A percentile compares a stretch with the other conserved stretches of the same genome.
Evolutionary conservation across 2,329 filamentous ascomycete species (phyloP).

Genomic region (Hymenoscyphus salicellus): DNA sequence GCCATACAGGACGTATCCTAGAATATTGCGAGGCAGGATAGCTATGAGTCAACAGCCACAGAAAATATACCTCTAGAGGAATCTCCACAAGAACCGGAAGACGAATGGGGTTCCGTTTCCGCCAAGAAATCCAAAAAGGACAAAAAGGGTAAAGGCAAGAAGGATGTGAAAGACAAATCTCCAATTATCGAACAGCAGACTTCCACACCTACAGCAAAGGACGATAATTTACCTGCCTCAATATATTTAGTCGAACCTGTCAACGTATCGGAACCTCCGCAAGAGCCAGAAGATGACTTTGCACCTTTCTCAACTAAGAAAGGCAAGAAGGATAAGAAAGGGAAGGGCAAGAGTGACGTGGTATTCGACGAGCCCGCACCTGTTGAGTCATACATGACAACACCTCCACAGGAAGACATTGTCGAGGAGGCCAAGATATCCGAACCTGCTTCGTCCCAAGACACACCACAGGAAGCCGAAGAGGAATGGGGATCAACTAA

Average conservation of each 20-base stretch:
- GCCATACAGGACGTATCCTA: not conserved
- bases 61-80: not conserved
- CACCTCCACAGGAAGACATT: constrained; percentile 1
- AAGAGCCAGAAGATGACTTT: constrained; percentile 7
- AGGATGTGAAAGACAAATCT: not conserved
- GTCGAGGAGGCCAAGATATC: constrained; percentile 3
- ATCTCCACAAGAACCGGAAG: not conserved
- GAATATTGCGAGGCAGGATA: not conserved
- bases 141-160: constrained; percentile 5
- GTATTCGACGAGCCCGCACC: not conserved
- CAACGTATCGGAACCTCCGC: not conserved
- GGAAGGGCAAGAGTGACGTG: constrained; percentile 23
- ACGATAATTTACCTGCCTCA: not conserved
- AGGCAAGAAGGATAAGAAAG: constrained; percentile 17
- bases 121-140: constrained; percentile 14
- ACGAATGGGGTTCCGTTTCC: constrained; percentile 5
- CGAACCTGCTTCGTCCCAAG: not conserved
- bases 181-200: not conserved
- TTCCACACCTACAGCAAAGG: not conserved
- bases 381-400: not conserved
- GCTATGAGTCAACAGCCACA: not conserved
- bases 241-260: not conserved
- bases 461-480: not conserved
- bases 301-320: constrained; percentile 12
- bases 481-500: constrained; percentile 3